Conservation (phyloP, 176 grass and related monocot genomes). For the Pontederia crassipes region DNA sequence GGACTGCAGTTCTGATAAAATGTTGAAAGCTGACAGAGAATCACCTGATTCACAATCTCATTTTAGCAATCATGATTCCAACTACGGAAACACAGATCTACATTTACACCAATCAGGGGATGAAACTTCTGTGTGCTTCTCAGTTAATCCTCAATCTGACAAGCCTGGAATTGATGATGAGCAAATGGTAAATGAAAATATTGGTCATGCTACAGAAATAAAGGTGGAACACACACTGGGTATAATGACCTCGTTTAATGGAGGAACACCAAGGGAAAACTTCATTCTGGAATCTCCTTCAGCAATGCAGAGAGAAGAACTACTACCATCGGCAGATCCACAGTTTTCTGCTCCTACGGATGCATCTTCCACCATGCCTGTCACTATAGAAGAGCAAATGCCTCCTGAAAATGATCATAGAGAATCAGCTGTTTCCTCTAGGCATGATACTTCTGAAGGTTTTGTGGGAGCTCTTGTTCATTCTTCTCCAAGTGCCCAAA, state of each 20-base stretch:
- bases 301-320: constrained; percentile 26
- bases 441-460: neutral
- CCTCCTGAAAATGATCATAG: constrained; percentile 13
- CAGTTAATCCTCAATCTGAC: constrained; percentile 24
- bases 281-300: neutral
- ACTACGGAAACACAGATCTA: constrained; percentile 29
- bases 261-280: constrained; percentile 24
- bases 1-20: constrained; percentile 26
- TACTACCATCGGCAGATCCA: constrained; percentile 27
- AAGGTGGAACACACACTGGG: constrained; percentile 25
- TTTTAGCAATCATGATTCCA: no score
- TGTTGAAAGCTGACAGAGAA: neutral
- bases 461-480: no score
- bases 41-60: neutral
- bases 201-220: constrained; percentile 20
- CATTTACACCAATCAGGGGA: constrained; percentile 23
- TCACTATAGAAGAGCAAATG: constrained; percentile 23
- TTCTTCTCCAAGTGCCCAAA: no score
- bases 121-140: constrained; percentile 13
- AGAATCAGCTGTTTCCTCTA: constrained; percentile 28
- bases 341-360: constrained; percentile 23
- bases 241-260: constrained; percentile 25
- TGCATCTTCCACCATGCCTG: constrained; percentile 26
- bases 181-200: constrained; percentile 32
- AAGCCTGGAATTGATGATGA: constrained; percentile 31